Percentiles rank a stretch among this genome's conserved stretches.
Conservation (phyloP, 805 yeast genomes). For the Yarrowia divulgata region DNA sequence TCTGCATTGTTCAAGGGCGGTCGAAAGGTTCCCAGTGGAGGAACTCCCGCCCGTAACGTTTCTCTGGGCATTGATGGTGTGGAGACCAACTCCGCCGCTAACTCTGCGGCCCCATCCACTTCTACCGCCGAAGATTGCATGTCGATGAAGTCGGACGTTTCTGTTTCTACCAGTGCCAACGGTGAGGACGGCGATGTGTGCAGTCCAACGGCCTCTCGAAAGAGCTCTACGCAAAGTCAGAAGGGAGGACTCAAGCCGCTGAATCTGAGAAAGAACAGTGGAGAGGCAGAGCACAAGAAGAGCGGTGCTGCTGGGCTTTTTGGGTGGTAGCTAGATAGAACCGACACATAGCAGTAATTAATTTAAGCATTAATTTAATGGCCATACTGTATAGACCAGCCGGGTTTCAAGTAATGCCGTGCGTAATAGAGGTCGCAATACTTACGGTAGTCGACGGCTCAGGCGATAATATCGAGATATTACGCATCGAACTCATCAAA, state of each 20-base stretch:
- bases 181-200: constrained; percentile 23
- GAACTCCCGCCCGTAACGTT: constrained; percentile 12
- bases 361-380: constrained; percentile 19
- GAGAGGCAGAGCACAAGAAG: constrained; percentile 20
- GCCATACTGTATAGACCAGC: too few relatives aligned
- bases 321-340: constrained; percentile 26
- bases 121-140: constrained; percentile 35
- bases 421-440: neutral
- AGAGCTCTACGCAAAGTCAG: constrained; percentile 21
- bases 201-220: constrained; percentile 25
- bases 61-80: constrained; percentile 37
- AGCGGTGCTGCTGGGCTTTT: constrained; percentile 25
- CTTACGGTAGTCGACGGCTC: neutral
- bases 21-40: neutral
- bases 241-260: constrained; percentile 32
- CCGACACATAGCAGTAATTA: constrained; percentile 12
- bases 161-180: constrained; percentile 9
- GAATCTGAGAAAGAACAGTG: constrained; percentile 30
- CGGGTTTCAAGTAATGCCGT: neutral
- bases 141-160: constrained; percentile 33
- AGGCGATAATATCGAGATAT: neutral
- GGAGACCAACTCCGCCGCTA: constrained; percentile 30
- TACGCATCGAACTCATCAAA: neutral
- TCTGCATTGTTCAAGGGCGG: constrained; percentile 31
- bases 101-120: constrained; percentile 30